Evolutionary conservation across 305 asterid genomes (phyloP), one percentile per base, ranked within the genome.

Genomic region (Petunia hybrid): DNA sequence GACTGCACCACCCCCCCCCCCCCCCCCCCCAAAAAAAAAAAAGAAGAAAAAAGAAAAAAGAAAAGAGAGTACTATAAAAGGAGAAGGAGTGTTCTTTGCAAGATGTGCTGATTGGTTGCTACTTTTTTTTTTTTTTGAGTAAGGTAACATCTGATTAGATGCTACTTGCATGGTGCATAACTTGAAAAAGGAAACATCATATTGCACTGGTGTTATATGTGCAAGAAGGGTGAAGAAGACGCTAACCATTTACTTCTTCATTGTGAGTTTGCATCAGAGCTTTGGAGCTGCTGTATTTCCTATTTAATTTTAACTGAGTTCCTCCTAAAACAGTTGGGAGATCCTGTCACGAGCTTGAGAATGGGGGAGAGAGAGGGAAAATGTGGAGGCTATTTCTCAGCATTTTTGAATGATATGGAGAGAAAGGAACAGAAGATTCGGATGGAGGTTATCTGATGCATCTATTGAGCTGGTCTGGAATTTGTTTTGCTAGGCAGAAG

Each of bases 401-500:
- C 56, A 60, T 80, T 76, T 66, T 77, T 82, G 40, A 8, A 22
- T 66, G 57, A 51, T 10, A 9, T 10, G 57, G 3, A 9, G 5
- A 22, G 31, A 22, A 22, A 22, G 31, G 0, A 22, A 22, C 31
- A 22, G 31, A 22, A 22, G 31, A 22, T 22, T 22, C 31, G 98
- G 98, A 41, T 92, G 97, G 96, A 86, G 85, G 53, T 76, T 95
- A 61, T 89, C 94, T 8, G 87, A 87, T 78, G 75, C 84, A 78
- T 90, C 98, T 71, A 86, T 95, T 92, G 88, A 69, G 87, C 91
- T 83, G 99, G 99, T 85, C 85, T 95, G 70, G 92, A 95, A 86
- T 35, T 82, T 77, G 80, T 81, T 90, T 82, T 95, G 90, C 92
- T 85, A 46, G 98, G 98, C 14, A 90, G 98, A 89, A 90, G 87